These are phyloP conservation scores for Erodium moschatum DNA, from an alignment of 441 rosid species.

Conservation along the genomic window DNA sequence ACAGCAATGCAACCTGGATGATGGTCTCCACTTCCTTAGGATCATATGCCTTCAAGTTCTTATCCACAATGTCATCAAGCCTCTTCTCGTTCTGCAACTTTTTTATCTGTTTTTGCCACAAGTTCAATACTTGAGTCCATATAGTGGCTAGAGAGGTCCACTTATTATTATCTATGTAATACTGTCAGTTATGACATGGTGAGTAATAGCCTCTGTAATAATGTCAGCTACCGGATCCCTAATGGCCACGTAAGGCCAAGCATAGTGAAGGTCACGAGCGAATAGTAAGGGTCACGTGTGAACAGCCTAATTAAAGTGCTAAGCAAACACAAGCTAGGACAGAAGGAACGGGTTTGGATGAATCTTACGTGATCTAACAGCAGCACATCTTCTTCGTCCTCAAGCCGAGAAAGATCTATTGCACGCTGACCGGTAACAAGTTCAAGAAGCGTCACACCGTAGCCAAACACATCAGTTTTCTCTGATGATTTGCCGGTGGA, in stretches of 20 bases:
- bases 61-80: constrained; percentile 66
- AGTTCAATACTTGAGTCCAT: neutral
- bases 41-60: constrained; percentile 43
- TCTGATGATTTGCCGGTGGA: constrained; percentile 54
- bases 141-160: no score
- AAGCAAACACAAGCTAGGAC: neutral
- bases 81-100: constrained; percentile 64
- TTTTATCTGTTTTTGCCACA: constrained; percentile 40
- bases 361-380: constrained; percentile 47
- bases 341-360: neutral
- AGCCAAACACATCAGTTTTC: constrained; percentile 53
- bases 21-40: constrained; percentile 60
- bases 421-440: constrained; percentile 52
- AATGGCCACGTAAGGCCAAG: no score
- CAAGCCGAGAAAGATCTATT: constrained; percentile 46
- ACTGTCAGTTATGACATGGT: no score
- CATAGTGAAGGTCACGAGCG: no score
- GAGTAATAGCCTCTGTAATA: no score
- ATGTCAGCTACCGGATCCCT: no score
- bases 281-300: no score
- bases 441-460: constrained; percentile 51
- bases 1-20: constrained; percentile 67
- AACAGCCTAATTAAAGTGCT: no score
- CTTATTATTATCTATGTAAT: no score
- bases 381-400: constrained; percentile 55